A percentile compares a stretch with the other conserved stretches of the same genome.
Conservation (phyloP, 2,329 filamentous ascomycete species). For the Thermothelomyces thermophilus region DNA sequence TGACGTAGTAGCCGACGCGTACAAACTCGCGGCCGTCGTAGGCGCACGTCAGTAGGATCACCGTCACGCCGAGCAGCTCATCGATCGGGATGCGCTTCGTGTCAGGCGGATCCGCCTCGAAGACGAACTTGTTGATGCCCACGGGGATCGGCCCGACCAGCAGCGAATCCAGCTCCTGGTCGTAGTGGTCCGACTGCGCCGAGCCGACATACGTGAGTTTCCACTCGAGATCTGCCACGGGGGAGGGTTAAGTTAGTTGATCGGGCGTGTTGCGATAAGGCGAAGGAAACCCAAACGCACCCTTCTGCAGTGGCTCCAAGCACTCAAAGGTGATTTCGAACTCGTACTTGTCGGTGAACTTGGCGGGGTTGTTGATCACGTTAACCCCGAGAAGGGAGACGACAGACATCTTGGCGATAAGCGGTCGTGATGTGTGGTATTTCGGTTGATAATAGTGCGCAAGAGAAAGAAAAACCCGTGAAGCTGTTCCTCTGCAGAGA, state of each 20-base stretch:
- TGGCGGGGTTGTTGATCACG: conserved; percentile 93
- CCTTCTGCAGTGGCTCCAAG: conserved; percentile 88
- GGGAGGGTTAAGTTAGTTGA: not conserved
- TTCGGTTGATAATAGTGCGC: not conserved
- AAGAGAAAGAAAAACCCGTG: too few relatives aligned
- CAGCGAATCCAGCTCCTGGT: conserved; percentile 95
- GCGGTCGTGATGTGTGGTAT: not conserved
- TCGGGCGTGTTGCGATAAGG: not conserved
- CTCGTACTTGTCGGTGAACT: conserved; percentile 86
- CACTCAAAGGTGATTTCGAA: conserved; percentile 99
- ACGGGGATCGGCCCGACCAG: conserved; percentile 96
- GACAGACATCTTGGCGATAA: conserved; percentile 68
- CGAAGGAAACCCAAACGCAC: conserved; percentile 39
- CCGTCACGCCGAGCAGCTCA: conserved; percentile 94
- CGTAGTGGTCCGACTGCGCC: conserved; percentile 95
- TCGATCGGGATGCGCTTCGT: conserved; percentile 85
- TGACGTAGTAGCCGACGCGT: conserved; percentile 97
- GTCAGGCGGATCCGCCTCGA: conserved; percentile 90
- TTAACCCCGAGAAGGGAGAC: conserved; percentile 93
- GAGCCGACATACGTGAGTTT: conserved; percentile 98
- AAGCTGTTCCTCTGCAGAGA: not conserved
- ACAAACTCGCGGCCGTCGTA: conserved; percentile 97
- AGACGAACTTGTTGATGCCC: conserved; percentile 97
- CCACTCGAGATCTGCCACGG: conserved; percentile 80
- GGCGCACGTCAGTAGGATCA: conserved; percentile 91